Evolutionary conservation across 345 rosid species (phyloP).

Genomic region (Barbarea vulgaris): DNA sequence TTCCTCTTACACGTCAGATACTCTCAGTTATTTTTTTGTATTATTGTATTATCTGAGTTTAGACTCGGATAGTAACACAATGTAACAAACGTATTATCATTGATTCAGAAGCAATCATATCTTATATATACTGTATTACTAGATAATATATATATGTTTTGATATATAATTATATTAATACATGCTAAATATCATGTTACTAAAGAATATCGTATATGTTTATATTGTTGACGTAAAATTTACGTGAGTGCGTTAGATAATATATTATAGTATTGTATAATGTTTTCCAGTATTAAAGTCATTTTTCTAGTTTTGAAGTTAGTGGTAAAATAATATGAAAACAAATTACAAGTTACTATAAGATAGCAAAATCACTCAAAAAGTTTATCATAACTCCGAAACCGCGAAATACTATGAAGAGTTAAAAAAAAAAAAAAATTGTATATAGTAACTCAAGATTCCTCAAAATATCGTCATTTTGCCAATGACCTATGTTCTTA

Average conservation of each 20-base stretch:
- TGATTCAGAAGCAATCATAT: neutral
- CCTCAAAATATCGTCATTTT: neutral
- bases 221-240: neutral
- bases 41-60: neutral
- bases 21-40: neutral
- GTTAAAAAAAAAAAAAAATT: too few species aligned
- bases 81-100: neutral
- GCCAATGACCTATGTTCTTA: neutral
- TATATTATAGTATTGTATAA: neutral
- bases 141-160: too few species aligned
- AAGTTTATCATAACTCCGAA: neutral
- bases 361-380: neutral
- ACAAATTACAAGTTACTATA: neutral
- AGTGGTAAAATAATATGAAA: neutral
- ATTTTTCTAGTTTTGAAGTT: neutral
- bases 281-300: neutral
- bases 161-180: too few species aligned
- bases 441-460: neutral
- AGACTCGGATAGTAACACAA: neutral
- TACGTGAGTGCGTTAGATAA: neutral
- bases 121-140: neutral
- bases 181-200: neutral
- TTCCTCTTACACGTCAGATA: constrained; percentile 23
- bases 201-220: neutral
- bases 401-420: neutral